Evolutionary conservation across 805 yeast species (phyloP).

Genomic region (Saturnispora besseyi): DNA sequence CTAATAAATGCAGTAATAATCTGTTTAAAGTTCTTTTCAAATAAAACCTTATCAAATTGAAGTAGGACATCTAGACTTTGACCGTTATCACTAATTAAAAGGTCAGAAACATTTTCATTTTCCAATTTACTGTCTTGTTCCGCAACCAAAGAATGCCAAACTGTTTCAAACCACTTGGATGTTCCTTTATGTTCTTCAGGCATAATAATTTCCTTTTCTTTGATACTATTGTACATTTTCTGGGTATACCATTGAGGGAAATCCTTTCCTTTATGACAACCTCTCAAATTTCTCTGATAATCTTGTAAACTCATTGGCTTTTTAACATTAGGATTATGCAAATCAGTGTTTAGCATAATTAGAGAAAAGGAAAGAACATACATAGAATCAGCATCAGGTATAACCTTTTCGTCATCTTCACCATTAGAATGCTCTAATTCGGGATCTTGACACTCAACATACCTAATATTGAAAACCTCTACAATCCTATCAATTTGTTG

Average conservation of each 20-base stretch:
- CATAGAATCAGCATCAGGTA: constrained; percentile 78
- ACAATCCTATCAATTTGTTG: constrained; percentile 92
- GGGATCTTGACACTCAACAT: constrained; percentile 50
- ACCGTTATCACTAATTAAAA: constrained; percentile 13
- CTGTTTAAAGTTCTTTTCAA: constrained; percentile 51
- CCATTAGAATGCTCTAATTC: constrained; percentile 17
- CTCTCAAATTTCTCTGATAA: constrained; percentile 70
- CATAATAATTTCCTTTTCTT: constrained; percentile 85
- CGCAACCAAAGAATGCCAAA: constrained; percentile 63
- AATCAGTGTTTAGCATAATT: constrained; percentile 89
- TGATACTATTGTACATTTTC: constrained; percentile 70
- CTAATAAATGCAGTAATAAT: constrained; percentile 65
- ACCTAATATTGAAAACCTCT: constrained; percentile 76
- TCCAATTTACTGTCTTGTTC: constrained; percentile 31
- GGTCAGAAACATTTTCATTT: constrained; percentile 11
- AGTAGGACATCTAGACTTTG: constrained; percentile 22
- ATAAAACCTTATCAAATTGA: constrained; percentile 65
- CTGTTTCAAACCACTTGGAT: constrained; percentile 84
- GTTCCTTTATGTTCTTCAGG: constrained; percentile 97
- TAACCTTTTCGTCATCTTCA: constrained; percentile 36
- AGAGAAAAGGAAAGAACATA: constrained; percentile 86
- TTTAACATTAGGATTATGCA: constrained; percentile 87
- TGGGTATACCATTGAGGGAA: constrained; percentile 81
- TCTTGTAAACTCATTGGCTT: constrained; percentile 84
- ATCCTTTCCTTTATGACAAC: constrained; percentile 65